Evolutionary conservation across 768 basidiomycete species (phyloP), one percentile per base, ranked within the genome.

Genomic region (Sporobolomyces phaffii): DNA sequence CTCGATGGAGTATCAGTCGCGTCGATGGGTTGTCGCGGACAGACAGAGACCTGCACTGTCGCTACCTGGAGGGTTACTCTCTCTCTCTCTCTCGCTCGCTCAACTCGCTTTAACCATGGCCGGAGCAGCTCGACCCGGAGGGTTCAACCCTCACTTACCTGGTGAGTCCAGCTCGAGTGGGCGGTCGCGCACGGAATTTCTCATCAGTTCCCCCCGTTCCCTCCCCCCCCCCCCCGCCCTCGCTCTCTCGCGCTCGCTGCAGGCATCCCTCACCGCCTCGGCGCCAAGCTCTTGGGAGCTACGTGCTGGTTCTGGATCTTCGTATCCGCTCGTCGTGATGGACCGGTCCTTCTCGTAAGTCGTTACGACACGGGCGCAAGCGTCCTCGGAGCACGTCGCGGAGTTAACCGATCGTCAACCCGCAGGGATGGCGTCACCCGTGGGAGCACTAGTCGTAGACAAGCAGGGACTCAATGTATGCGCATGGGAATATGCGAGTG

Each of bases 251-350:
- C 31, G 28, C 5, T 1, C 26, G 3, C 9, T 15, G 14, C 63
- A 72, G 70, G 71, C 9, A 36, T 69, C 56, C 49, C 50, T 28
- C 62, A 72, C 57, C 67, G 71, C 33, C 36, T 65, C 47, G 65
- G 63, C n/a, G 71, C 71, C 11, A 72, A 72, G 58, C 28, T 66
- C 13, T 64, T 72, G 51, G 71, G 69, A 24, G 77, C 52, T 59
- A 74, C 43, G 38, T 73, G 72, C 76, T 74, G 51, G 74, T 73
- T 56, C 64, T 75, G 72, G 65, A 54, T 75, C 65, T 69, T 74
- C 51, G 71, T 60, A 54, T 57, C 60, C 31, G 66, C 63, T 38
- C 61, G 67, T 8, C 60, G 65, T 18, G 71, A 72, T 58, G 67
- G 67, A 3, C 29, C 63, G 9, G 71, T 72, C 40, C 64, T 72